A percentile compares a stretch with the other conserved stretches of the same genome.
Evolutionary conservation across 768 basidiomycete species (phyloP).

Genomic region (Mycena belliarum): DNA sequence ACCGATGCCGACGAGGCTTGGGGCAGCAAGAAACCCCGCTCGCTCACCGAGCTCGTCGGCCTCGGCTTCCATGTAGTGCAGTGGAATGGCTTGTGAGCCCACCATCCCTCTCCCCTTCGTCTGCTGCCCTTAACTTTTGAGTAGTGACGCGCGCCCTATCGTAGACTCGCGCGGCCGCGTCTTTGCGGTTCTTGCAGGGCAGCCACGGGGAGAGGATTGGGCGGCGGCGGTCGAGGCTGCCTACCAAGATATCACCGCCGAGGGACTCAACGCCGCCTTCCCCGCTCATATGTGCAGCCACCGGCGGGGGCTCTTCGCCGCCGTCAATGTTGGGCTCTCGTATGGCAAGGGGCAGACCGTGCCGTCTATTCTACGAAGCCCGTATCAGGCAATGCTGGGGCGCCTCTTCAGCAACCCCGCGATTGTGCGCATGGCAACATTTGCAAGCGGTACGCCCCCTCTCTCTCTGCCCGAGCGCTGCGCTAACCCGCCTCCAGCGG

Average conservation of each 20-base stretch:
- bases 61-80: not conserved
- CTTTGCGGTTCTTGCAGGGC: not conserved
- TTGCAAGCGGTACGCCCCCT: not conserved
- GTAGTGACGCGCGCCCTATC: too few species aligned
- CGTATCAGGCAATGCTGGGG: not conserved
- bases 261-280: not conserved
- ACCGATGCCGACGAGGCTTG: too few species aligned
- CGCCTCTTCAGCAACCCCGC: not conserved
- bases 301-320: not conserved
- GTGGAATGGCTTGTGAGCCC: not conserved
- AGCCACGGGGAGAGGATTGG: not conserved
- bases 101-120: not conserved
- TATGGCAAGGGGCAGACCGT: not conserved
- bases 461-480: not conserved
- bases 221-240: not conserved
- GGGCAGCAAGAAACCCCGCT: too few species aligned
- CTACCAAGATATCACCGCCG: not conserved
- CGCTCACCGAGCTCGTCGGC: not conserved
- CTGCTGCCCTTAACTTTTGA: not conserved
- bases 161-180: not conserved
- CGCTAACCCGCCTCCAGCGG: not conserved
- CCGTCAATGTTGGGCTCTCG: not conserved
- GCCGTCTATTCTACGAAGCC: not conserved
- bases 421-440: not conserved
- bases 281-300: too few species aligned